Base-by-base conservation (phyloP, 2,329 filamentous ascomycete species). In the Pochonia chlamydosporia region DNA sequence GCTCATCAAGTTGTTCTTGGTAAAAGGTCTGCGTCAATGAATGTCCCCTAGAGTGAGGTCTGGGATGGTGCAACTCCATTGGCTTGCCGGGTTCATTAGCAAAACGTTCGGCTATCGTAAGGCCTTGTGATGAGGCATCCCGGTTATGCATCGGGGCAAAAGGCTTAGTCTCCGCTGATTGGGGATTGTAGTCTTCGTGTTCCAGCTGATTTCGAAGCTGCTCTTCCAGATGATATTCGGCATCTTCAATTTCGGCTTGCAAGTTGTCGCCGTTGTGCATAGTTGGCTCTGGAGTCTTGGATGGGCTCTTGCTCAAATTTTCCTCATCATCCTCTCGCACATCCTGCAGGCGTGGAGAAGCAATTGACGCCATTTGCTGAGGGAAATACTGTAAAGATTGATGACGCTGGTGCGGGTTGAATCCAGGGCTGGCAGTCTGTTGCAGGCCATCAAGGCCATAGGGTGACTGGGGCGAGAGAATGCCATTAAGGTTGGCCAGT, bases 151-250 rank as follows among this genome's bases (percentile, higher is more conserved):
- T 52, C 4, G 61, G 48, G 28, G 57, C 52, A 21, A 59, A 53
- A 9, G 55, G 55, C 44, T 56, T 56, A 5, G 59, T 53, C 20
- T 53, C 56, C 33, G 53, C 51, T 40, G 49, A 52, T 21, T 83
- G 81, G 2, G 84, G 84, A 57, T 82, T 87, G 59, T 88, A 85
- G 54, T 89, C 86, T 47, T 87, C 84, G 55, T 90, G 85, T 50
- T 91, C 85, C 42, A 92, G 73, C 58, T 92, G 85, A 46, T 85
- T 83, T 44, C 88, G 82, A 52, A 91, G 82, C 51, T 88, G 83
- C 61, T 90, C 82, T 61, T 91, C 87, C 51, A 93, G 67, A 57
- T 92, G 88, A 59, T 93, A 92, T 58, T 95, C 88, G 4, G 87
- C 85, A 59, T 91, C 87, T 43, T 93, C 85, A 47, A 95, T 85